Percentiles rank a stretch among this genome's conserved stretches.
Conservation (phyloP, 331 rosid genomes). For the Rosa hybrid region DNA sequence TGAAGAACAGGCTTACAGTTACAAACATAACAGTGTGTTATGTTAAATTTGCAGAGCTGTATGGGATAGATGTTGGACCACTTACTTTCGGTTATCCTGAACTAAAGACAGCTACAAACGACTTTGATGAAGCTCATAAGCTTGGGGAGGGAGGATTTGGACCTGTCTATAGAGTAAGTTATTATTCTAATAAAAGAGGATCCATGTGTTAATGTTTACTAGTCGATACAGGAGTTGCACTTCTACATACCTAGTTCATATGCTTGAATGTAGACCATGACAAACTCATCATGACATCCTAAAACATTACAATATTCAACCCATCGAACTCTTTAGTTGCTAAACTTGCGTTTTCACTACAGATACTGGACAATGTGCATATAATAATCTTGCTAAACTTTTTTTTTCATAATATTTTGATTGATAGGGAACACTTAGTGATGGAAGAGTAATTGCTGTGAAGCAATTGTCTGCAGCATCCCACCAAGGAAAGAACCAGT, state of each 20-base stretch:
- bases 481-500: conserved; percentile 78
- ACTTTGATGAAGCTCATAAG: conserved; percentile 55
- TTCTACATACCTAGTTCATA: neutral
- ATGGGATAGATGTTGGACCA: conserved; percentile 65
- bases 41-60: conserved; percentile 50
- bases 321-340: neutral
- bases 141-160: conserved; percentile 97
- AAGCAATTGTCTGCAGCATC: conserved; percentile 71
- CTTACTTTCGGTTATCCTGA: conserved; percentile 64
- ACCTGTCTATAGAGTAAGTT: conserved; percentile 68
- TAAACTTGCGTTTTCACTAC: neutral
- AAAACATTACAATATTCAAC: neutral
- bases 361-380: neutral
- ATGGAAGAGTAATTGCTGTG: conserved; percentile 76
- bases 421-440: conserved; percentile 62
- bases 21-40: conserved; percentile 5
- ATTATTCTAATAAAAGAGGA: neutral
- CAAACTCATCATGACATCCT: too few relatives aligned
- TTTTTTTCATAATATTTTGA: neutral
- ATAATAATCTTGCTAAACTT: neutral
- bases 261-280: neutral
- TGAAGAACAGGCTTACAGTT: neutral
- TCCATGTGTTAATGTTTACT: neutral
- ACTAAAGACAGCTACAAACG: conserved; percentile 65
- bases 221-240: neutral